Base-by-base conservation (phyloP, 2,329 filamentous ascomycete species). In the Ascochyta fabae region DNA sequence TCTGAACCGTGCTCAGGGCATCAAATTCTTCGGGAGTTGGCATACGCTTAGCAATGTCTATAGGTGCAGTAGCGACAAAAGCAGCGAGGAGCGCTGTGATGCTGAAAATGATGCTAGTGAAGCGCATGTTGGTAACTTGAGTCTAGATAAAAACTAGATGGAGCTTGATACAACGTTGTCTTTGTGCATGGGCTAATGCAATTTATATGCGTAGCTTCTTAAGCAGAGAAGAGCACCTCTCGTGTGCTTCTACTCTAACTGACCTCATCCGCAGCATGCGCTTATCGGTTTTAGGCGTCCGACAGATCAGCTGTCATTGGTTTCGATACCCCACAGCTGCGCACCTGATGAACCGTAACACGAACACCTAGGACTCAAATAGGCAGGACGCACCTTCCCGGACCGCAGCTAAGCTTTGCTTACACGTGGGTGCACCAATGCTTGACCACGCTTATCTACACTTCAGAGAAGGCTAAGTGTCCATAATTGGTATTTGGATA, bases 11-110 rank as follows among this genome's bases (percentile, higher is more conserved):
- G 33, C n/a, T 44, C 9, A 51, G 12, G 24, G 40, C 40, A 31
- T 51, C 48, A 24, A 51, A 51, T 33, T 51, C 15, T 16, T 51
- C 48, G 24, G 48, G 48, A 38, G 48, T 51, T n/a, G 48, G 41
- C 40, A 51, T 51, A 26, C 48, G 48, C 34, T 39, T 51, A 33
- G 31, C 41, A 24, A 51, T 19, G 15, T 51, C 40, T 15, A 26
- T 19, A 7, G 49, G 34, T 3, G 35, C 49, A 13, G 35, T 42
- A 4, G 26, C 41, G 10, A 46, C 49, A 15, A 22, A 46, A 19
- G 41, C 27, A 40, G 23, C 42, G 15, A 34, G 23, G 26, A 53
- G 26, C 22, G 45, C 45, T 31, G 45, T 48, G 24, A 48, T 12
- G 24, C 45, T 16, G 34, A 48, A 48, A 9, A 35, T 48, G n/a